A percentile compares a stretch with the other conserved stretches of the same genome.
Evolutionary conservation across 331 rosid species (phyloP).

Genomic region (Telfairia occidentalis): DNA sequence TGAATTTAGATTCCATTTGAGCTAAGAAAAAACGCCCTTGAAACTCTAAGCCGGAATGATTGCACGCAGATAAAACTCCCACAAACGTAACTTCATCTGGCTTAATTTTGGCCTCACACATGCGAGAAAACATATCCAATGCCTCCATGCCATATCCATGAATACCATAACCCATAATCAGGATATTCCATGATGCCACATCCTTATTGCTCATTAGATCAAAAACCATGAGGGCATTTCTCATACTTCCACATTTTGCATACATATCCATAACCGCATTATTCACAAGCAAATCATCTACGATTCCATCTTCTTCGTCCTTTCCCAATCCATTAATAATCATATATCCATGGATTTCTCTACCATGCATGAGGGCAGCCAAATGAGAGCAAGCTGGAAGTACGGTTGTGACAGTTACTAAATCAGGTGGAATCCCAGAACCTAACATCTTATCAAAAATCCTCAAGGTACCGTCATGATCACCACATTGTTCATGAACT

Average conservation of each 20-base stretch:
- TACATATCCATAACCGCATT: constrained; percentile 83
- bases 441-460: constrained; percentile 56
- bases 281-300: constrained; percentile 24
- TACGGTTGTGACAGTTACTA: constrained; percentile 47
- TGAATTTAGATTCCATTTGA: constrained; percentile 9
- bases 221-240: constrained; percentile 47
- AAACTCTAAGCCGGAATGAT: constrained; percentile 25
- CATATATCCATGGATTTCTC: constrained; percentile 61
- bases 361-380: constrained; percentile 67
- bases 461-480: constrained; percentile 45
- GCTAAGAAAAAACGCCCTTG: constrained; percentile 20
- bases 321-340: constrained; percentile 41
- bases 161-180: constrained; percentile 44
- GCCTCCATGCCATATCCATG: constrained; percentile 43
- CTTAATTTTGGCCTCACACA: constrained; percentile 19
- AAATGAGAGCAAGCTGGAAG: constrained; percentile 68
- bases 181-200: constrained; percentile 56
- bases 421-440: constrained; percentile 46
- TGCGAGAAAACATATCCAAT: constrained; percentile 21
- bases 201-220: constrained; percentile 40
- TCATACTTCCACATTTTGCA: constrained; percentile 72
- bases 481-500: constrained; percentile 45
- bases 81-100: constrained; percentile 4
- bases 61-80: constrained; percentile 11
- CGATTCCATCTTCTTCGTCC: constrained; percentile 17